phyloP scores from a whole-genome alignment of 768 basidiomycete species.

The Nidularia pulvinata region DNA sequence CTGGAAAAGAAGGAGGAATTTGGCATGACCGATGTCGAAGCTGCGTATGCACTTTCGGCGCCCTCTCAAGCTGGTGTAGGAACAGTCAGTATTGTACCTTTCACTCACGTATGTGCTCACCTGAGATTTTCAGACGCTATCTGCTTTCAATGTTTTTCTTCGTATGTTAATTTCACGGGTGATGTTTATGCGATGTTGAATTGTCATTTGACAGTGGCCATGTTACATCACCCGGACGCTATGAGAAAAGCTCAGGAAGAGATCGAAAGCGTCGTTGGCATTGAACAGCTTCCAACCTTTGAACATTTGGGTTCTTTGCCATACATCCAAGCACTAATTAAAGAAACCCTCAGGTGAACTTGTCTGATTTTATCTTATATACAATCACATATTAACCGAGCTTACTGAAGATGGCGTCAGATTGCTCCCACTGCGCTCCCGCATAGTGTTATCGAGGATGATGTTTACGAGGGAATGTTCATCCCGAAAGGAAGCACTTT shows the following conservation, averaged over 20 bases:
- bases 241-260: constrained; percentile 31
- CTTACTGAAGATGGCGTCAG: too few relatives aligned
- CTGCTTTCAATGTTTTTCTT: constrained; percentile 9
- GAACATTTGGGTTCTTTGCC: constrained; percentile 21
- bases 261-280: constrained; percentile 27
- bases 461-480: too few relatives aligned
- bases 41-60: constrained; percentile 32
- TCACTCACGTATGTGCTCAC: neutral
- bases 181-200: neutral
- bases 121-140: constrained; percentile 6
- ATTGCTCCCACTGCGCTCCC: too few relatives aligned
- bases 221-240: constrained; percentile 23
- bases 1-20: constrained; percentile 5
- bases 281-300: constrained; percentile 24
- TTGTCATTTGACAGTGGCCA: constrained; percentile 17
- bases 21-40: constrained; percentile 22
- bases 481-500: too few relatives aligned
- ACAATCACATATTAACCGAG: too few relatives aligned
- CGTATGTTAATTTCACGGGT: constrained; percentile 3
- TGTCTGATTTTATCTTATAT: too few relatives aligned
- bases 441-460: too few relatives aligned
- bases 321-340: constrained; percentile 6
- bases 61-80: constrained; percentile 25
- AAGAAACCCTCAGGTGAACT: too few relatives aligned
- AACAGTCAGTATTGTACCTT: constrained; percentile 13